Conservation (phyloP, 2,329 filamentous ascomycete genomes). For the Raffaelea albimanens region DNA sequence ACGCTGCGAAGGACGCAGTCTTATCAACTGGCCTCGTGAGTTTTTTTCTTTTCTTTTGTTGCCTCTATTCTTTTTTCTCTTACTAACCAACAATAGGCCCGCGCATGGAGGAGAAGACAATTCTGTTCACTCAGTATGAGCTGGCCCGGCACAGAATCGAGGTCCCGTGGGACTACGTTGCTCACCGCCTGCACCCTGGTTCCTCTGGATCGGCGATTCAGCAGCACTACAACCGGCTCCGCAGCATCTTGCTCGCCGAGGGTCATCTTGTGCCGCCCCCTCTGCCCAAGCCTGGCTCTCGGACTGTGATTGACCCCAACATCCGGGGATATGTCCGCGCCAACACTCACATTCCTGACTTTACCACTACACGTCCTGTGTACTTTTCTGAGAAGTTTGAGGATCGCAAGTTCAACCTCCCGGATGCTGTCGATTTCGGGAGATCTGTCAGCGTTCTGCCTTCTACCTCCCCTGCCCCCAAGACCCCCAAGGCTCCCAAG, state of each 20-base stretch:
- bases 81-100: constrained; percentile 21
- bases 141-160: constrained; percentile 20
- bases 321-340: constrained; percentile 25
- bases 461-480: too few species aligned
- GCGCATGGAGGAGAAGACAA: constrained; percentile 35
- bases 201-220: constrained; percentile 27
- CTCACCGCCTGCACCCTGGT: constrained; percentile 31
- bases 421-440: constrained; percentile 11
- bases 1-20: constrained; percentile 23
- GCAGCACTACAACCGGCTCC: constrained; percentile 27
- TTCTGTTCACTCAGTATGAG: constrained; percentile 32
- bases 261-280: constrained; percentile 33
- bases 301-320: constrained; percentile 12
- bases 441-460: too few species aligned
- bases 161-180: constrained; percentile 29
- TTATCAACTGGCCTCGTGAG: constrained; percentile 36
- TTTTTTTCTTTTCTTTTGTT: constrained; percentile 1
- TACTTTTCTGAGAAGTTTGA: constrained; percentile 22
- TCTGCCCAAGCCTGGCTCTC: constrained; percentile 17
- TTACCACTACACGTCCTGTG: constrained; percentile 19
- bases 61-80: neutral
- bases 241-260: constrained; percentile 24
- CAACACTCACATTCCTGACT: constrained; percentile 15
- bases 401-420: constrained; percentile 22
- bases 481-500: too few species aligned